Conservation (phyloP, 179 eudicot species). For the Spergularia azorica region DNA sequence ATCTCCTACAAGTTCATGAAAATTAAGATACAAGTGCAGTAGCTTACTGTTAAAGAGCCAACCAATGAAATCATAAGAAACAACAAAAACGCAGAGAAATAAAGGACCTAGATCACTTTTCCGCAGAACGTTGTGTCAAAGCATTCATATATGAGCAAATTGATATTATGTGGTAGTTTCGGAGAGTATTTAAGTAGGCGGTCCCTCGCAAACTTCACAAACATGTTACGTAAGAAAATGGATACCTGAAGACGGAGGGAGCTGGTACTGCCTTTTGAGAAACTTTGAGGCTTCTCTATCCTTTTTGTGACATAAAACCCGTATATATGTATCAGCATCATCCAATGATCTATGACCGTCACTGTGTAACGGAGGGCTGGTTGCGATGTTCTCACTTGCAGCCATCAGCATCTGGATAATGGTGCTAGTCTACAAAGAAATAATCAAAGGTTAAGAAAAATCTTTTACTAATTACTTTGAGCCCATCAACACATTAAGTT, state of each 20-base stretch:
- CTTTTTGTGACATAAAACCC: conserved; percentile 87
- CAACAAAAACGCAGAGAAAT: too few relatives aligned
- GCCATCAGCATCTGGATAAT: conserved; percentile 77
- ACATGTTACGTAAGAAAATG: conserved; percentile 2
- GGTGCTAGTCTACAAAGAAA: conserved; percentile 56
- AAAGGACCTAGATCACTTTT: too few relatives aligned
- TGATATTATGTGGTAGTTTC: not conserved
- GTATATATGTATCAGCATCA: conserved; percentile 72
- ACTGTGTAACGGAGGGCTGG: conserved; percentile 32
- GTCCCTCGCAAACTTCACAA: not conserved
- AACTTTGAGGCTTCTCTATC: conserved; percentile 80
- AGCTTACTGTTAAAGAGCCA: too few relatives aligned
- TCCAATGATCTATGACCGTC: conserved; percentile 45
- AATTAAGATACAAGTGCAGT: too few relatives aligned
- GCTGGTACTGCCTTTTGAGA: conserved; percentile 62
- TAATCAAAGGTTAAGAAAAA: not conserved
- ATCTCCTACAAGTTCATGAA: not conserved
- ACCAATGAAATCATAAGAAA: not conserved
- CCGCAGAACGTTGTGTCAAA: too few relatives aligned
- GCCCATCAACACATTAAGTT: too few relatives aligned
- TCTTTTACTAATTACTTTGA: too few relatives aligned
- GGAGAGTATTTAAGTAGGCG: not conserved
- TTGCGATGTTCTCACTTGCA: conserved; percentile 73
- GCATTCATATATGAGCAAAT: not conserved
- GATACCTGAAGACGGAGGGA: conserved; percentile 89